These are phyloP conservation scores for Odonthalia washingtoniensis DNA, from an alignment of 31 red algal species.

Conservation along the genomic window DNA sequence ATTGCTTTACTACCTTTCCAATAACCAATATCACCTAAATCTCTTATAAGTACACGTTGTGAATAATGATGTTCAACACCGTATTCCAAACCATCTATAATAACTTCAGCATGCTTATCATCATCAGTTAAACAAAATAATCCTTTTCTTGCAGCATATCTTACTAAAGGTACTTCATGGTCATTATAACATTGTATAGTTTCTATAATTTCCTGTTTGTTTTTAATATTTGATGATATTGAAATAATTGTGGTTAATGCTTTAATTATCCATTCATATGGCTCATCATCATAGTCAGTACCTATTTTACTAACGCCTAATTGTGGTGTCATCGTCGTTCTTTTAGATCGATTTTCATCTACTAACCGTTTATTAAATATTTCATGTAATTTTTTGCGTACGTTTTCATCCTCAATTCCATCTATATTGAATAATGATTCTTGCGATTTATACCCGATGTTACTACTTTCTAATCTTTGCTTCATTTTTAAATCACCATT, in stretches of 20 bases:
- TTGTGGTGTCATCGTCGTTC: slow-evolving; percentile 93
- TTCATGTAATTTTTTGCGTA: slow-evolving; percentile 63
- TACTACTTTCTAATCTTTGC: slow-evolving; percentile 25
- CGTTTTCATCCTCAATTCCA: slow-evolving; percentile 59
- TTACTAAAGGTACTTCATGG: slow-evolving; percentile 76
- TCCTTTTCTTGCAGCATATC: slow-evolving; percentile 94
- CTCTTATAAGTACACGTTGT: slow-evolving; percentile 94
- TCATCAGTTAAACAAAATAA: slow-evolving; percentile 76
- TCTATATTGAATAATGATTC: slow-evolving; percentile 88
- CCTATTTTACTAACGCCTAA: slow-evolving; percentile 82
- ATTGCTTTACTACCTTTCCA: slow-evolving; percentile 76
- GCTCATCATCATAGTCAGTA: slow-evolving; percentile 68
- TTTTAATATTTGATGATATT: slow-evolving; percentile 17
- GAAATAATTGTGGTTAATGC: slow-evolving; percentile 71
- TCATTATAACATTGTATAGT: slow-evolving; percentile 40
- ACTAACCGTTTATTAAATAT: slow-evolving; percentile 79
- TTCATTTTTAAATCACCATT: slow-evolving; percentile 43
- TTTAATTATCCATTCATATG: slow-evolving; percentile 95
- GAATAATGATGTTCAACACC: slow-evolving; percentile 98
- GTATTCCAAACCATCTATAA: slow-evolving; percentile 77
- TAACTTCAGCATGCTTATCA: slow-evolving; percentile 59
- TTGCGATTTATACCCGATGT: slow-evolving; percentile 60
- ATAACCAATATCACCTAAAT: slow-evolving; percentile 93
- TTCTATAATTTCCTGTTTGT: slow-evolving; percentile 39
- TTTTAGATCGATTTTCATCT: slow-evolving; percentile 70